phyloP scores from a whole-genome alignment of 345 rosid genomes.

The Aurinia saxatilis region DNA sequence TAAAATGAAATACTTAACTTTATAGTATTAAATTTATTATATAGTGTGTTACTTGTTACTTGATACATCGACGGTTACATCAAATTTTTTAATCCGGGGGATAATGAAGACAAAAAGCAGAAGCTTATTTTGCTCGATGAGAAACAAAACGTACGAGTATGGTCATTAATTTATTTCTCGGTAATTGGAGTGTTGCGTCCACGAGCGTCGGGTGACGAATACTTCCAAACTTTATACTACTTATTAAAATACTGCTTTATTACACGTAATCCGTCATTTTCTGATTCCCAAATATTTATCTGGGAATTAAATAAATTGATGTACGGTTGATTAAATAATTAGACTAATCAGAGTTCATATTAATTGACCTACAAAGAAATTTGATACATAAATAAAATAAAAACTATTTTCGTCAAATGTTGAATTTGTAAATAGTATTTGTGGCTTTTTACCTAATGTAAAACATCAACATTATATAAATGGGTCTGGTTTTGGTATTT shows the following conservation, averaged over 20 bases:
- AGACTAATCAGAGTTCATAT: not conserved
- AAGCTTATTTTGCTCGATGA: not conserved
- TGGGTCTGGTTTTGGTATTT: too few relatives aligned
- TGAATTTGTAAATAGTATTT: too few relatives aligned
- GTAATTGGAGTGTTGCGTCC: slow-evolving; percentile 14
- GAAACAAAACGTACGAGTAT: slow-evolving; percentile 3
- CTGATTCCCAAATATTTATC: not conserved
- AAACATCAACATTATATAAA: too few relatives aligned
- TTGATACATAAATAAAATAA: too few relatives aligned
- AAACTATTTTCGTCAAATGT: too few relatives aligned
- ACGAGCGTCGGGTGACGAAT: slow-evolving; percentile 9
- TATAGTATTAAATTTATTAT: too few relatives aligned
- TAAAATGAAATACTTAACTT: too few relatives aligned
- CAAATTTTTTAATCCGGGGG: not conserved
- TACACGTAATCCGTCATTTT: slow-evolving; percentile 9
- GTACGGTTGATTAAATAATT: too few relatives aligned
- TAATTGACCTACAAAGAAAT: not conserved
- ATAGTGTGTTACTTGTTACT: not conserved
- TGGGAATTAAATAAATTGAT: too few relatives aligned
- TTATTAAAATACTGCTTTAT: not conserved
- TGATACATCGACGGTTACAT: slow-evolving; percentile 15
- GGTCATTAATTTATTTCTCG: not conserved
- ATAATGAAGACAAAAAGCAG: not conserved
- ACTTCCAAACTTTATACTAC: not conserved
- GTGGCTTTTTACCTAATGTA: too few relatives aligned